phyloP scores from a whole-genome alignment of 2,329 filamentous ascomycete genomes.

The Ascochyta rabiei region DNA sequence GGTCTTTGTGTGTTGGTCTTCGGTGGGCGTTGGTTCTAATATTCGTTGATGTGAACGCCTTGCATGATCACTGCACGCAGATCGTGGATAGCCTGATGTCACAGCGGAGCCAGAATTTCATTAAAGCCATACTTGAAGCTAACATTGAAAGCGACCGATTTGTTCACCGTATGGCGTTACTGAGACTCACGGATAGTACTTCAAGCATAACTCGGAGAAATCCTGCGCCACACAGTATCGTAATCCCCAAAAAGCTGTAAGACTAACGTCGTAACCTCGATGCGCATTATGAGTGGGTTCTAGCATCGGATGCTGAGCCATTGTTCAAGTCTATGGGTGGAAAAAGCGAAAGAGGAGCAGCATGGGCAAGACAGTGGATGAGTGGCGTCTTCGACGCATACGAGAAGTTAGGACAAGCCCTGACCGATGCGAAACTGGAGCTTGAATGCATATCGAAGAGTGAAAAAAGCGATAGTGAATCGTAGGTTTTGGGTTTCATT shows the following conservation, averaged over 20 bases:
- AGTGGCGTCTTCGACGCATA: not conserved
- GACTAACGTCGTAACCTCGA: not conserved
- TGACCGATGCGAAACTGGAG: not conserved
- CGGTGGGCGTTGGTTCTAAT: not conserved
- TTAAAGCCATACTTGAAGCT: not conserved
- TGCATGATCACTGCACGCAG: not conserved
- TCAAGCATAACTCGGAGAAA: not conserved
- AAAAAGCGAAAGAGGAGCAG: not conserved
- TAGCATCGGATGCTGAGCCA: not conserved
- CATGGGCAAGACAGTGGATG: conserved; percentile 1
- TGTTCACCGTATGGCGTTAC: not conserved
- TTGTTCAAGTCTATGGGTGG: conserved; percentile 2
- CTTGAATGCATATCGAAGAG: not conserved
- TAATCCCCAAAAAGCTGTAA: not conserved
- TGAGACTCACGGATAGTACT: accelerated
- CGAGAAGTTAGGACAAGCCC: not conserved
- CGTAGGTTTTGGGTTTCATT: not conserved
- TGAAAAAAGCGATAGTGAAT: not conserved
- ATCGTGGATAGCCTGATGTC: not conserved
- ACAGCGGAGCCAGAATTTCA: not conserved
- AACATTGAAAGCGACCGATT: not conserved
- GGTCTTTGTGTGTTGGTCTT: not conserved
- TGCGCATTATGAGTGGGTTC: conserved; percentile 7
- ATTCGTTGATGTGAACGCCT: not conserved
- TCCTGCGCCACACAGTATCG: not conserved